phyloP scores from a whole-genome alignment of 306 rosid genomes.

The Dryas octopetala region DNA sequence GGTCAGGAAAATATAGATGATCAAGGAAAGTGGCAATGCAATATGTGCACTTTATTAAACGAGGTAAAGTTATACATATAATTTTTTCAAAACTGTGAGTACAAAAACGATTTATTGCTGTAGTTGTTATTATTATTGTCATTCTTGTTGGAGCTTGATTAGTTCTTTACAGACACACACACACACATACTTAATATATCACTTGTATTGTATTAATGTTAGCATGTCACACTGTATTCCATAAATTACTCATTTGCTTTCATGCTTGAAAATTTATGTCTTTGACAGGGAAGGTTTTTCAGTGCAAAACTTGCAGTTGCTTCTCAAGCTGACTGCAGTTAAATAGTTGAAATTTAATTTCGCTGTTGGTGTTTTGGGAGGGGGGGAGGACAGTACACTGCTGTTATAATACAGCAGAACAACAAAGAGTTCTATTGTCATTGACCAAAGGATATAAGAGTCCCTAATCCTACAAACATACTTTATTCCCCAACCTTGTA shows the following conservation, averaged over 20 bases:
- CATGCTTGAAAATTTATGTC: no score
- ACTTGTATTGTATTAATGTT: not conserved
- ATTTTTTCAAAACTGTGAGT: not conserved
- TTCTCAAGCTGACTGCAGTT: not conserved
- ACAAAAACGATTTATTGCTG: not conserved
- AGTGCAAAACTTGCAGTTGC: not conserved
- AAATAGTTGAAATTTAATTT: not conserved
- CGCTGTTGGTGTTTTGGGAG: no score
- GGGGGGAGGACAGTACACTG: no score
- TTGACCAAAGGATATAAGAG: no score
- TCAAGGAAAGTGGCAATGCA: slow-evolving; percentile 47
- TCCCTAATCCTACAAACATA: no score
- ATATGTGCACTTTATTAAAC: slow-evolving; percentile 47
- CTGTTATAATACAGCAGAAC: no score
- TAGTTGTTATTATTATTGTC: not conserved
- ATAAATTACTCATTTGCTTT: no score
- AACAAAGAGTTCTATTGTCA: no score
- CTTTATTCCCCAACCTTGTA: no score
- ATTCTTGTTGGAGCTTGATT: not conserved
- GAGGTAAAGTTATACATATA: slow-evolving; percentile 29
- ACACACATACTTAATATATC: not conserved
- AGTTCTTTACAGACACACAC: not conserved
- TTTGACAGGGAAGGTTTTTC: no score
- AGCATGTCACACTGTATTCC: not conserved
- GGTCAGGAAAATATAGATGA: slow-evolving; percentile 25